Evolutionary conservation across 1,284 basidiomycete species (phyloP).

Genomic region (Sporisorium sorghi): DNA sequence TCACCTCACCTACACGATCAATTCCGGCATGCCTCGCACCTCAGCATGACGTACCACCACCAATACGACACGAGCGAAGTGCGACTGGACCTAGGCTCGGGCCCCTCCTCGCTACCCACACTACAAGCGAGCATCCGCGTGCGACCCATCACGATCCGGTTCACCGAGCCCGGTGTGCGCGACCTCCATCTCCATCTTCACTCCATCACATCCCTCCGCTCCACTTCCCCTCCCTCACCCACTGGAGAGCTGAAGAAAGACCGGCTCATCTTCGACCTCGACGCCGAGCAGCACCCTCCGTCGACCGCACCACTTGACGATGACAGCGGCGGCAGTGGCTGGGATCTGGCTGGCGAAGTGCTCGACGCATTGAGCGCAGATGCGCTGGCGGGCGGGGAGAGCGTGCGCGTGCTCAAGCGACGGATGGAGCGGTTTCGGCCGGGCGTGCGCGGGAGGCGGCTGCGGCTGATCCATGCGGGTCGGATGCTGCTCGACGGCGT

Average conservation of each 20-base stretch:
- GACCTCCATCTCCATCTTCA: slow-evolving; percentile 24
- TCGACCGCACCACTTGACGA: no score
- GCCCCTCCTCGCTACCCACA: neutral
- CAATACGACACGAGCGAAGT: neutral
- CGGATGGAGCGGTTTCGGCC: slow-evolving; percentile 1
- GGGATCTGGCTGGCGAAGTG: slow-evolving; percentile 1
- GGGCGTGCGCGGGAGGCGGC: slow-evolving; percentile 11
- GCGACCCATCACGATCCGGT: slow-evolving; percentile 39
- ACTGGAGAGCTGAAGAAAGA: neutral
- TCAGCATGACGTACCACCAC: neutral
- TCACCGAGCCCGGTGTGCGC: slow-evolving; percentile 42
- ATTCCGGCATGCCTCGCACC: neutral
- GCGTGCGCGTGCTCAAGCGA: slow-evolving; percentile 16
- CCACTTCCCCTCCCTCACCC: neutral
- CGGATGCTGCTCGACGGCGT: slow-evolving; percentile 48
- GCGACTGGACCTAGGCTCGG: slow-evolving; percentile 11
- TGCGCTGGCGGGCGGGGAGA: slow-evolving; percentile 29
- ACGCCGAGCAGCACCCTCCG: slow-evolving; percentile 10
- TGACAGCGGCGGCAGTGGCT: no score
- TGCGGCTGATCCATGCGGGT: slow-evolving; percentile 55
- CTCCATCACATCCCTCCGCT: slow-evolving; percentile 18
- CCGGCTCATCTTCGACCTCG: slow-evolving; percentile 23
- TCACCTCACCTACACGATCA: neutral
- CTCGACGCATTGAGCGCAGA: slow-evolving; percentile 2
- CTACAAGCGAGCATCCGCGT: slow-evolving; percentile 21